Base-by-base conservation (phyloP, 2,329 filamentous ascomycete genomes). In the Aspergillus brasiliensis region DNA sequence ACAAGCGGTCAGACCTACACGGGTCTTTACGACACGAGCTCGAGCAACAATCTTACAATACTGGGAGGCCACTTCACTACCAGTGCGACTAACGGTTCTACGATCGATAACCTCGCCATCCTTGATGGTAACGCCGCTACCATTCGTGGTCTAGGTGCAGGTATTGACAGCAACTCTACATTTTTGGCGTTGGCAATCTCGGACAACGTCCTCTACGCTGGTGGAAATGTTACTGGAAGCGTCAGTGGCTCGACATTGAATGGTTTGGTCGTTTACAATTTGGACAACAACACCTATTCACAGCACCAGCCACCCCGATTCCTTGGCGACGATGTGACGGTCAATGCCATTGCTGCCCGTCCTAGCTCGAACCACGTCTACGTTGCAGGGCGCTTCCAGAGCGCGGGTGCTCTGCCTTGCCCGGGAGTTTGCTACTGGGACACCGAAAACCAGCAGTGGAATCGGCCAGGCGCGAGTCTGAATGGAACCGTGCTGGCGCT, bases 41-140 rank as follows among this genome's bases (percentile, higher is more conserved):
- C 86, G 63, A 81, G 80, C 60, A 84, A 86, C 64, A 97, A 97
- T 75, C 83, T 96, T 58, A 98, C 95, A 0, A 85, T 98, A 40
- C 82, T 98, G 27, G 95, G 88, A 51, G 95, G 95, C 1, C 91
- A 92, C 69, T 99, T 99, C 73, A 85, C 85, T 7, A 88, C 91
- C 1, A 86, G 82, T 28, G 85, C 85, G 13, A 84, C 83, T 7
- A 85, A 93, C 66, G 91, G 88, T 21, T 87, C 88, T 3, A 82
- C 83, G 5, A 83, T 97, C 61, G 83, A 92, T 65, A 98, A 97
- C 69, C 80, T 99, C 15, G 82, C 90, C 38, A 85, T 99, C 64
- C 86, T 98, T 62, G 91, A 97, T 73, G 88, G 89, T 46, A 85
- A 86, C n/a, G 81, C 91, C 61, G 82, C 89, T 66, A 80, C 81